Conservation (phyloP, 805 yeast species). For the Teunomyces cretensis region DNA sequence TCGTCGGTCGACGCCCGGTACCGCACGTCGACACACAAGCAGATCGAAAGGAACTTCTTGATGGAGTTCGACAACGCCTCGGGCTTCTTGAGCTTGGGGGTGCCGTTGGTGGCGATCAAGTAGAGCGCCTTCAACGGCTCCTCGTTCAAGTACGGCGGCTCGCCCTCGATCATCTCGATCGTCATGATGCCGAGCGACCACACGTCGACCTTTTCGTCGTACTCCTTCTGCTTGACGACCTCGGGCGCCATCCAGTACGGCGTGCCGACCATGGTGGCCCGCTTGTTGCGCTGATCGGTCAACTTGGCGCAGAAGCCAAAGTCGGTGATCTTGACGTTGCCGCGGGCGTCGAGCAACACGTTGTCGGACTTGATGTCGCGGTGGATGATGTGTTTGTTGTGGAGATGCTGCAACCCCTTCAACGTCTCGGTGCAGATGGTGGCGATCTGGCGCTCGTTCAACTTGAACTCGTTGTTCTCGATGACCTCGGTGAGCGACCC, state of each 20-base stretch:
- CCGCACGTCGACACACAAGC: constrained; percentile 91
- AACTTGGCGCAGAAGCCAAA: constrained; percentile 63
- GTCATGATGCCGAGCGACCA: constrained; percentile 88
- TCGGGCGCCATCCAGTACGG: constrained; percentile 94
- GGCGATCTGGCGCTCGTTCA: constrained; percentile 87
- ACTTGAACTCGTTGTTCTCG: constrained; percentile 70
- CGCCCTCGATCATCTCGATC: constrained; percentile 83
- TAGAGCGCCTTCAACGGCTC: constrained; percentile 76
- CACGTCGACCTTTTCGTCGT: constrained; percentile 78
- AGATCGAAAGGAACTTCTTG: constrained; percentile 82
- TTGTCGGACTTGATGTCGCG: constrained; percentile 48
- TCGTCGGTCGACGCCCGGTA: constrained; percentile 91
- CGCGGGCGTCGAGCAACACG: constrained; percentile 43
- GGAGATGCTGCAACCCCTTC: constrained; percentile 88
- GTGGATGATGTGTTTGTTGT: constrained; percentile 89
- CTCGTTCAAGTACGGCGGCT: constrained; percentile 80
- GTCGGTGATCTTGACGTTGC: constrained; percentile 47
- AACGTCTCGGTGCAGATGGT: constrained; percentile 88
- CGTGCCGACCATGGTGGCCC: constrained; percentile 86
- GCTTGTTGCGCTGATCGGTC: constrained; percentile 67
- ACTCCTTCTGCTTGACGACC: constrained; percentile 75
- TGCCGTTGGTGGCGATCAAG: constrained; percentile 77
- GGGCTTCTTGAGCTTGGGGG: constrained; percentile 71
- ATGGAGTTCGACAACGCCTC: constrained; percentile 70
- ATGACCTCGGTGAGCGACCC: constrained; percentile 96